phyloP scores from a whole-genome alignment of 2,329 filamentous ascomycete species.

The Trichophyton simii region DNA sequence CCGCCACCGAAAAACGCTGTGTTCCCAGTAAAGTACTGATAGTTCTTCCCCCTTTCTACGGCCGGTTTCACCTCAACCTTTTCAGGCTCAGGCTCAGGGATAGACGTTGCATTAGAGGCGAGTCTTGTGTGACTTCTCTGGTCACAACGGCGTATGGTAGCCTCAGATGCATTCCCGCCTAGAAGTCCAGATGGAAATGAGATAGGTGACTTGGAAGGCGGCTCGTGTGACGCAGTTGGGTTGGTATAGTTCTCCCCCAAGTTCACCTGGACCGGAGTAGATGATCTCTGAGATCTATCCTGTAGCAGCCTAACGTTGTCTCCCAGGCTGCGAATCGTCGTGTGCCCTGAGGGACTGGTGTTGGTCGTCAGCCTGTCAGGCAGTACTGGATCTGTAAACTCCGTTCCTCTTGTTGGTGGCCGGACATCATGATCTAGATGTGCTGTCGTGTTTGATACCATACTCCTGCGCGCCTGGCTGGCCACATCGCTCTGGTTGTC shows the following conservation, averaged over 20 bases:
- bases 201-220: slow-evolving; percentile 56
- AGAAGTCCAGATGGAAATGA: slow-evolving; percentile 68
- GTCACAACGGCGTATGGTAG: slow-evolving; percentile 39
- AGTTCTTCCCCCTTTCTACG: slow-evolving; percentile 53
- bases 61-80: slow-evolving; percentile 34
- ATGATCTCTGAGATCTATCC: slow-evolving; percentile 33
- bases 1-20: slow-evolving; percentile 81
- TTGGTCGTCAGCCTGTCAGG: slow-evolving; percentile 60
- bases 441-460: slow-evolving; percentile 42
- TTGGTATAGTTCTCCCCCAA: slow-evolving; percentile 49
- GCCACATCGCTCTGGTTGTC: slow-evolving; percentile 35
- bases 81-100: slow-evolving; percentile 45
- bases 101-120: slow-evolving; percentile 60
- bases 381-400: slow-evolving; percentile 62
- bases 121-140: slow-evolving; percentile 65
- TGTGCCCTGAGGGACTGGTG: slow-evolving; percentile 54
- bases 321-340: slow-evolving; percentile 51
- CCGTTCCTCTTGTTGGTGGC: slow-evolving; percentile 65
- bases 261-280: slow-evolving; percentile 38
- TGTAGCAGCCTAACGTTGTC: slow-evolving; percentile 72
- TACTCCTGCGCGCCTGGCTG: slow-evolving; percentile 45
- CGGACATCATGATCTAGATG: slow-evolving; percentile 37
- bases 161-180: slow-evolving; percentile 42
- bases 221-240: slow-evolving; percentile 41
- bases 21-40: slow-evolving; percentile 89